Percentiles rank a stretch among this genome's conserved stretches.
phyloP scores from a whole-genome alignment of 139 green algal species.

The Volvox reticuliferus region DNA sequence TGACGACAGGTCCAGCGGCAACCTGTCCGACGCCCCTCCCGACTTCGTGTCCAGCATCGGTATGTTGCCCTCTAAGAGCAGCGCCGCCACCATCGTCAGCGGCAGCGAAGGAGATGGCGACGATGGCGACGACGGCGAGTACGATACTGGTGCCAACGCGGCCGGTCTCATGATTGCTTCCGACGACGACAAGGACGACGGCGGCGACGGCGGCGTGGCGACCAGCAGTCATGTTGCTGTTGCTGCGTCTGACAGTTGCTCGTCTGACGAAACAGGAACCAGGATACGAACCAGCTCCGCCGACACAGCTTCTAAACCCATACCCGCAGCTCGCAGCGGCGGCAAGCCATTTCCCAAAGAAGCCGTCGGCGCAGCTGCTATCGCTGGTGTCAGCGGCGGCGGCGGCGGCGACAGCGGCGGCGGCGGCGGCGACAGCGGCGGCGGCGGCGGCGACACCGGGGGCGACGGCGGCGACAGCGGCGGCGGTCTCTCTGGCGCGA shows the following conservation, averaged over 20 bases:
- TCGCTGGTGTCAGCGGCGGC: not conserved
- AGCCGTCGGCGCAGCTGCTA: not conserved
- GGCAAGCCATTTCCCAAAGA: too few relatives aligned
- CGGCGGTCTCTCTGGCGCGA: not conserved
- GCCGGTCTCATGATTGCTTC: not conserved
- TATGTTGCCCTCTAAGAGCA: not conserved
- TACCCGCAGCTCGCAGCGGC: too few relatives aligned
- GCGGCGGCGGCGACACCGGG: too few relatives aligned
- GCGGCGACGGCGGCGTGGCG: not conserved
- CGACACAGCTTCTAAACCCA: not conserved
- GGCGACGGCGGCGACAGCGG: not conserved
- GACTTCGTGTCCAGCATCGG: not conserved
- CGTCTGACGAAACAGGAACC: not conserved
- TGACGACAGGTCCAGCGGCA: not conserved
- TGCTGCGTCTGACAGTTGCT: not conserved
- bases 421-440: too few relatives aligned
- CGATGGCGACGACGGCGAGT: not conserved
- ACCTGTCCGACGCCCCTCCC: not conserved
- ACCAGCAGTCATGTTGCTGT: not conserved
- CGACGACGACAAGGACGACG: not conserved
- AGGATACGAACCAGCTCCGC: not conserved
- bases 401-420: not conserved
- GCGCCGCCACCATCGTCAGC: not conserved
- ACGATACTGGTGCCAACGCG: not conserved
- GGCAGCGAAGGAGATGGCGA: not conserved